Evolutionary conservation across 495 filamentous ascomycete genomes (phyloP), one percentile per base, ranked within the genome.

Genomic region (Hypoxylon lenormandii): DNA sequence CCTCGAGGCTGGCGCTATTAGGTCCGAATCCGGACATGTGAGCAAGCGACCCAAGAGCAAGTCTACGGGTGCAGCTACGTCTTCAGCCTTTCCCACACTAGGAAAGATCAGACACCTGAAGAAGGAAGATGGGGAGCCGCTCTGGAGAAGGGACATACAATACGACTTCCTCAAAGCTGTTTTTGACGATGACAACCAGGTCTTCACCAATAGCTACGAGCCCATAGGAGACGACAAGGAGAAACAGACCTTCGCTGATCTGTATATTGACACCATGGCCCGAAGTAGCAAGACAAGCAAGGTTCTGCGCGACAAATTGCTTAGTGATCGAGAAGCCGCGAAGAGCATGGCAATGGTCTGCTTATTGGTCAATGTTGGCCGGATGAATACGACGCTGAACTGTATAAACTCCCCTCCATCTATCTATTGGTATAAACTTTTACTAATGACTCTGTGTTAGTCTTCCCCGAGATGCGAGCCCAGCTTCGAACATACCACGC

Each of bases 321-420:
- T 97, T 72, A 94, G 88, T 72, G 95, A 98, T 76, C 90, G 92
- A 70, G 88, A 91, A 58, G 93, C 92, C 43, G 95, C 96, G 26
- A 91, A 96, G 76, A 92, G 91, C 74, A 98, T 98, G 96, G 95
- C 95, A 7, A 98, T 98, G 95, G 93, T 98, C 60, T 98, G 95
- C 81, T 80, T 98, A 73, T 81, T 98, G 74, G 95, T 98, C 72
- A 98, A 98, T 76, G 90, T 98, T 66, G 95, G 95, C 43, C 85
- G 95, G 61, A 98, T 98, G 96, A 98, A 98, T 78, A 98, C 95
- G 13, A 98, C 95, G 0, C 82, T 98, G 19, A 98, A 98, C 77
- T 98, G 94, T 97, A 83, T 69, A 86, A 76, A 59, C 45, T 61
- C 64, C 52, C 37, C 64, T 51, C 37, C 22, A 4, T 45, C 51